Conservation (phyloP, 176 grass and related monocot genomes). For the Eremochloa ophiuroides region DNA sequence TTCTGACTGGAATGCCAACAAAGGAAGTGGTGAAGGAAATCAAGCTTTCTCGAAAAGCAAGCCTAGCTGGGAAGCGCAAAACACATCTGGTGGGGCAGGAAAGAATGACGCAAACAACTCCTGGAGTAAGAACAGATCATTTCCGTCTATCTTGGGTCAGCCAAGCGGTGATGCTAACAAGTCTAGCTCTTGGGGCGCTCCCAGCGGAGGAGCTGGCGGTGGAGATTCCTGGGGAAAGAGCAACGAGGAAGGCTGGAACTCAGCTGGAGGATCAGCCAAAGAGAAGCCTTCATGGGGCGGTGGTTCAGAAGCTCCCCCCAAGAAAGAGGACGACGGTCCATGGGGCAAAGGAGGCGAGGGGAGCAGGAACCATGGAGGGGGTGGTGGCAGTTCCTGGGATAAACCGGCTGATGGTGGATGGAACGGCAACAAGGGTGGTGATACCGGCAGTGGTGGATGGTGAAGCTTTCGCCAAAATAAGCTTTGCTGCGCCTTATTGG, state of each 20-base stretch:
- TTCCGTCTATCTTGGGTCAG: conserved; percentile 21
- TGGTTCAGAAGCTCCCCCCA: conserved; percentile 9
- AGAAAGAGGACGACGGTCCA: conserved; percentile 22
- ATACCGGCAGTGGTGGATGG: conserved; percentile 19
- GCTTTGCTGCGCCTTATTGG: neutral
- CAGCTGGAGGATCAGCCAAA: neutral
- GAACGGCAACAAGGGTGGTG: conserved; percentile 16
- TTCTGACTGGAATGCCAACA: too few relatives aligned
- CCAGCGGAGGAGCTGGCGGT: neutral
- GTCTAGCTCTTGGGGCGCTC: conserved; percentile 15
- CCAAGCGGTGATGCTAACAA: neutral
- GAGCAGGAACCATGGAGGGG: conserved; percentile 11
- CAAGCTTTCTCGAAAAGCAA: conserved; percentile 24
- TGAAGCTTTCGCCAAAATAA: conserved; percentile 2
- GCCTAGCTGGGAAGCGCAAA: conserved; percentile 26
- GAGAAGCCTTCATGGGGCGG: conserved; percentile 19
- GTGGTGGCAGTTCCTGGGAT: conserved; percentile 33
- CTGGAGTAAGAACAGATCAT: conserved; percentile 29
- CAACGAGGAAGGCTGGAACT: conserved; percentile 31
- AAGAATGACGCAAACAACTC: conserved; percentile 18
- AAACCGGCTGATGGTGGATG: conserved; percentile 4
- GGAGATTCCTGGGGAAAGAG: conserved; percentile 33
- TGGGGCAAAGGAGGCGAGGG: conserved; percentile 11
- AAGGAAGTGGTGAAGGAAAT: neutral
- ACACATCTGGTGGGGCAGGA: conserved; percentile 23